Base-by-base conservation (phyloP, 768 basidiomycete genomes). In the Phlebiopsis flavidoalba region DNA sequence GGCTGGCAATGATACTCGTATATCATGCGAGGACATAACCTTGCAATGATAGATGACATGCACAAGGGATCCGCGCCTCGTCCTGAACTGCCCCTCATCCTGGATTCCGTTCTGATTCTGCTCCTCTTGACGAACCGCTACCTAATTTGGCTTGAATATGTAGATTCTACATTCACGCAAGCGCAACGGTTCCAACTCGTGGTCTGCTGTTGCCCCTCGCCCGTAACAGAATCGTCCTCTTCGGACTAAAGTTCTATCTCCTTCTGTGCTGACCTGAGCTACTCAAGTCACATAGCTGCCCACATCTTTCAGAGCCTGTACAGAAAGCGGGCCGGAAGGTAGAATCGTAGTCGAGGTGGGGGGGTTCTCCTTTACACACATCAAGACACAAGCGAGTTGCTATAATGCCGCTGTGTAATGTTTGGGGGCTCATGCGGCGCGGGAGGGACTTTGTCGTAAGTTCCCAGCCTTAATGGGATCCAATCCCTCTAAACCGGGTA, bases 371-470 rank as follows among this genome's bases (percentile, higher is more conserved):
- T n/a, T 12, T 62, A 11, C 36, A 62, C 35, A 51, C 49, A n/a
- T n/a, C n/a, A n/a, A 35, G 61, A 62, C 33, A 53, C 57, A 17
- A 17, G n/a, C n/a, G n/a, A n/a, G n/a, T n/a, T 62, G 8, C 56
- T 62, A 4, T 62, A n/a, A 62, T 43, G 14, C 47, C 8, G 61
- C 51, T 3, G 33, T 54, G n/a, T 11, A 15, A n/a, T 62, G 17
- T 21, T 57, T n/a, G n/a, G 7, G 61, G 61, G n/a, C n/a, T 59
- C 33, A n/a, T 62, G 17, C 37, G 61, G n/a, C 12, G 61, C 61
- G 2, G 61, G 61, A 12, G n/a, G n/a, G n/a, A n/a, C n/a, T 17
- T 62, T n/a, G 57, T 62, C 15, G 61, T 62, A 50, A 31, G 61
- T 58, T 54, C 3, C 2, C 49, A 19, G 26, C 4, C n/a, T n/a